These are phyloP conservation scores for Boletellus sp. DNA, from an alignment of 1,284 basidiomycete genomes.

Conservation along the genomic window DNA sequence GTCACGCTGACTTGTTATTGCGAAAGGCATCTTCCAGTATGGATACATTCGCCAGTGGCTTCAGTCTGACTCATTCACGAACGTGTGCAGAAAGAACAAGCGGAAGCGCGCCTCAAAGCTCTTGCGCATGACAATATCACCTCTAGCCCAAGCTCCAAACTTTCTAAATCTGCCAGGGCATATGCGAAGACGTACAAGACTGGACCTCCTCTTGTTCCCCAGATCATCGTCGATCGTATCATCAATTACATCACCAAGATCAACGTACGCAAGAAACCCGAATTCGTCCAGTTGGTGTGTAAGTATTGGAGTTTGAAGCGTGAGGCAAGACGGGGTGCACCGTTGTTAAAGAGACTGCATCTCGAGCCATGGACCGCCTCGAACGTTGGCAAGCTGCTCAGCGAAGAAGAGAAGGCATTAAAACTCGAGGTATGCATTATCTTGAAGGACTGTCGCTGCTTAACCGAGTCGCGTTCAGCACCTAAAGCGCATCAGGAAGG, in stretches of 20 bases:
- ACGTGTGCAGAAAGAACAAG: conserved; percentile 57
- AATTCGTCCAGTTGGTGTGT: conserved; percentile 78
- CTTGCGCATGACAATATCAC: conserved; percentile 46
- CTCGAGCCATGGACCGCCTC: conserved; percentile 96
- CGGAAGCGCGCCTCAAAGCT: conserved; percentile 55
- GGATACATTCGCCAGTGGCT: conserved; percentile 23
- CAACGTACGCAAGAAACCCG: conserved; percentile 69
- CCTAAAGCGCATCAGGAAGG: conserved; percentile 67
- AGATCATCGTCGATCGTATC: conserved; percentile 73
- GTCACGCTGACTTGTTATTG: conserved; percentile 76
- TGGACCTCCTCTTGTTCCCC: conserved; percentile 73
- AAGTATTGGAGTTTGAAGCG: conserved; percentile 97
- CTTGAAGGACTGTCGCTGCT: background rate
- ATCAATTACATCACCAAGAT: conserved; percentile 75
- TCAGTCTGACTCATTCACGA: conserved; percentile 6
- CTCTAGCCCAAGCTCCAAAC: conserved; percentile 40
- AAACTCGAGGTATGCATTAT: conserved; percentile 68
- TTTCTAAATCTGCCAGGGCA: conserved; percentile 71
- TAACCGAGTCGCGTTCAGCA: conserved; percentile 44
- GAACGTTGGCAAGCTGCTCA: conserved; percentile 57
- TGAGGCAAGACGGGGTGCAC: conserved; percentile 89
- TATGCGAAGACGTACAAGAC: conserved; percentile 79
- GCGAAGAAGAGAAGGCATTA: conserved; percentile 79
- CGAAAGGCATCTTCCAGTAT: conserved; percentile 84
- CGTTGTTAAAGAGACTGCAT: conserved; percentile 89